Conservation (phyloP, 2,329 filamentous ascomycete species). For the Pestalotiopsis sp. region DNA sequence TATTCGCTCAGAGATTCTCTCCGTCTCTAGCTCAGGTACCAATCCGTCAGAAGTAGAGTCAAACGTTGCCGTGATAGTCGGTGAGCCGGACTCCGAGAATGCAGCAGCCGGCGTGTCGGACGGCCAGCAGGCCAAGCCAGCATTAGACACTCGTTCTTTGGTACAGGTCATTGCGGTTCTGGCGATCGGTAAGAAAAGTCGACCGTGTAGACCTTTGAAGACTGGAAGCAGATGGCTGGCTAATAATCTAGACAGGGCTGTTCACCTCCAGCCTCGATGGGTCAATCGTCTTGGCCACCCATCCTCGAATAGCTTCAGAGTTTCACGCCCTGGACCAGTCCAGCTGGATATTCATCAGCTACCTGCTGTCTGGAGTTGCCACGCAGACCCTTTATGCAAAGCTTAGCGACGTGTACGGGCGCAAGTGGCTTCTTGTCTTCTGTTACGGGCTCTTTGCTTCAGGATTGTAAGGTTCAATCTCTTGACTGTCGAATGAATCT, state of each 20-base stretch:
- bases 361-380: slow-evolving; percentile 8
- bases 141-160: neutral
- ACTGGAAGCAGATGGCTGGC: neutral
- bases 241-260: neutral
- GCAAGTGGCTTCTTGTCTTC: slow-evolving; percentile 50
- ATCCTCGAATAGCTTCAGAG: slow-evolving; percentile 15
- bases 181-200: neutral
- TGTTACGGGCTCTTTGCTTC: slow-evolving; percentile 53
- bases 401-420: slow-evolving; percentile 60
- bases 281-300: slow-evolving; percentile 14
- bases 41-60: neutral
- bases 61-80: neutral
- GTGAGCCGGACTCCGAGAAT: neutral
- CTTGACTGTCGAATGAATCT: neutral
- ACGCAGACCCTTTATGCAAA: slow-evolving; percentile 45
- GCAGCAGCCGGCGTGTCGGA: neutral
- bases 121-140: slow-evolving; percentile 3
- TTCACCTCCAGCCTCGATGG: slow-evolving; percentile 12
- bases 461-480: slow-evolving; percentile 43
- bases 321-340: slow-evolving; percentile 10
- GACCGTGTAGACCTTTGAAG: neutral
- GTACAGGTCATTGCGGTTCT: slow-evolving; percentile 6
- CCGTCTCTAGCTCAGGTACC: neutral
- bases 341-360: slow-evolving; percentile 14
- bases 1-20: neutral